phyloP scores from a whole-genome alignment of 257 asterid species.

The Phtheirospermum japonicum region DNA sequence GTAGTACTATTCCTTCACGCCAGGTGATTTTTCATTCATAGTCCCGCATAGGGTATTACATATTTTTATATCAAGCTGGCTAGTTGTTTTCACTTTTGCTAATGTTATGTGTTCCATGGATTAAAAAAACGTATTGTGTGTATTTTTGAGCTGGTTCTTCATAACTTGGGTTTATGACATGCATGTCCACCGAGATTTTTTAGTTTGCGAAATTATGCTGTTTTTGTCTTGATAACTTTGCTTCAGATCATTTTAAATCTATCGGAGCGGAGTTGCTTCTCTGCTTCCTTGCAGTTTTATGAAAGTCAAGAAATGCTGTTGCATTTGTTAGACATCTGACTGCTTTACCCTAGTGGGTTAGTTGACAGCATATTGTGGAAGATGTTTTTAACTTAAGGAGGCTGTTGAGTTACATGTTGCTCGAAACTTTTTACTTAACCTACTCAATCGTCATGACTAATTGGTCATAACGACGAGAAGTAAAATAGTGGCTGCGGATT shows the following conservation, averaged over 20 bases:
- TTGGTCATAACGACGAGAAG: too few species aligned
- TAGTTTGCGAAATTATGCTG: constrained; percentile 9
- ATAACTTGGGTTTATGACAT: not conserved
- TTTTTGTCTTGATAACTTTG: not conserved
- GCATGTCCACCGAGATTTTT: not conserved
- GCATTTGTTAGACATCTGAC: constrained; percentile 11
- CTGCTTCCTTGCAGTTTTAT: constrained; percentile 13
- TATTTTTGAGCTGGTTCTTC: constrained; percentile 16
- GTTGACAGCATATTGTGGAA: constrained; percentile 21
- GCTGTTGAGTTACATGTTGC: too few species aligned
- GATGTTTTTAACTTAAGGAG: not conserved
- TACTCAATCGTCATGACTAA: too few species aligned
- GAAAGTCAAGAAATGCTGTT: constrained; percentile 6
- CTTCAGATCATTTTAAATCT: constrained; percentile 18
- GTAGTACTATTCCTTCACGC: constrained; percentile 72
- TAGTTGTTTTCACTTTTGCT: constrained; percentile 6
- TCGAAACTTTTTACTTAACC: too few species aligned
- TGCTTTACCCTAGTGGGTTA: constrained; percentile 7
- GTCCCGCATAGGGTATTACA: constrained; percentile 4
- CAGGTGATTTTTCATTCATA: constrained; percentile 57
- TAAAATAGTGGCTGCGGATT: too few species aligned
- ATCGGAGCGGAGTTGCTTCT: constrained; percentile 3
- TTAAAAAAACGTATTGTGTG: constrained; percentile 1
- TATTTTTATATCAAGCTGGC: constrained; percentile 14
- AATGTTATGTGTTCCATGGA: not conserved